These are phyloP conservation scores for Carex scoparia DNA, from an alignment of 176 grass and related monocot species.

Conservation along the genomic window DNA sequence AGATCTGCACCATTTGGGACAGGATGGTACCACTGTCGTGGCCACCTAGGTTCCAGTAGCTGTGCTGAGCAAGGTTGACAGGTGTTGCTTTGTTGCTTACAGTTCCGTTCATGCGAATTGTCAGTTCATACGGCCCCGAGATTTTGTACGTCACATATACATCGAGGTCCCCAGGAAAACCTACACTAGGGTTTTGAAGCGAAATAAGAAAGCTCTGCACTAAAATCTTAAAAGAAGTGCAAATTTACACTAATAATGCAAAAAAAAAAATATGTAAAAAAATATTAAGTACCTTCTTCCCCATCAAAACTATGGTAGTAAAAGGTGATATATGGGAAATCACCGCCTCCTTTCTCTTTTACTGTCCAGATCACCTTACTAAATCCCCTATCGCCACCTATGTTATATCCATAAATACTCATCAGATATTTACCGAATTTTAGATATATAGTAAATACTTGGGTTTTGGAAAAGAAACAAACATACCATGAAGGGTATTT, in stretches of 20 bases:
- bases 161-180: conserved; percentile 69
- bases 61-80: conserved; percentile 61
- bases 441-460: background rate
- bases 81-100: conserved; percentile 58
- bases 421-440: background rate
- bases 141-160: conserved; percentile 73
- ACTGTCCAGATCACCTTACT: conserved; percentile 62
- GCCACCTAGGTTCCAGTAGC: conserved; percentile 77
- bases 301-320: conserved; percentile 77
- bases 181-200: conserved; percentile 33
- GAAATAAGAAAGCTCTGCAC: background rate
- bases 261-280: background rate
- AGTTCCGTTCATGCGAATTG: conserved; percentile 44
- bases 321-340: conserved; percentile 57
- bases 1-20: conserved; percentile 50
- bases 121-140: conserved; percentile 39
- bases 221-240: background rate
- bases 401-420: background rate
- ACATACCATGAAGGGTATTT: conserved; percentile 79
- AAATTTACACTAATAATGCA: background rate
- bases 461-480: background rate
- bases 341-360: conserved; percentile 55
- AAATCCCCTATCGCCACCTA: conserved; percentile 70
- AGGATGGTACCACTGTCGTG: conserved; percentile 56
- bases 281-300: conserved; percentile 42